phyloP scores from a whole-genome alignment of 2,329 filamentous ascomycete species.

The Didymella segeticola region DNA sequence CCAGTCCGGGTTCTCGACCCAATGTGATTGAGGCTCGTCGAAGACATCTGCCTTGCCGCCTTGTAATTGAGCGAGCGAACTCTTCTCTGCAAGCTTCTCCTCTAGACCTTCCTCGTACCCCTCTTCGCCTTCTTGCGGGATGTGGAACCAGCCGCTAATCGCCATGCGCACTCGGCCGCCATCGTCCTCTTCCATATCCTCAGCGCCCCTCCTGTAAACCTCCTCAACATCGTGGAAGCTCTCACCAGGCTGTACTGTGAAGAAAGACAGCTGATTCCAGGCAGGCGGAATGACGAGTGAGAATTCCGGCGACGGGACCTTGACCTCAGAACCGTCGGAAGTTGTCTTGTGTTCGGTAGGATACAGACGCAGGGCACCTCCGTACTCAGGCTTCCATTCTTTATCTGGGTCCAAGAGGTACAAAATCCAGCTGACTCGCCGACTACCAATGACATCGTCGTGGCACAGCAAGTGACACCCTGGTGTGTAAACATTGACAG shows the following conservation, averaged over 20 bases:
- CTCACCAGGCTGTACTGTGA: constrained; percentile 96
- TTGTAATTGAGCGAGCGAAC: constrained; percentile 90
- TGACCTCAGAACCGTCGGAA: constrained; percentile 75
- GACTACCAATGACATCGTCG: constrained; percentile 97
- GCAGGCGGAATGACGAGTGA: constrained; percentile 87
- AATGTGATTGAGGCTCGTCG: constrained; percentile 74
- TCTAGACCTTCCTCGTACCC: constrained; percentile 89
- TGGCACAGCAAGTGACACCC: constrained; percentile 96
- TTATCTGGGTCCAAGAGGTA: constrained; percentile 93
- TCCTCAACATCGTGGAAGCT: constrained; percentile 99
- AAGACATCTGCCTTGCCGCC: constrained; percentile 84
- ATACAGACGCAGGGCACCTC: constrained; percentile 87
- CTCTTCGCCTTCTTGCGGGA: constrained; percentile 91
- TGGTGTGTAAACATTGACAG: constrained; percentile 97
- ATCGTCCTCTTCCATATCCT: constrained; percentile 69
- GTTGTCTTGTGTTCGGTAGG: constrained; percentile 71
- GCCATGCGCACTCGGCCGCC: constrained; percentile 90
- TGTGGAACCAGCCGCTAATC: constrained; percentile 98
- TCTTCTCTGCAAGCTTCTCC: constrained; percentile 86
- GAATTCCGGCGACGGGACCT: constrained; percentile 79
- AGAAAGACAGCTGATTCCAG: constrained; percentile 98
- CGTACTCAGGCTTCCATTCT: constrained; percentile 91
- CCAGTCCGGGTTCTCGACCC: constrained; percentile 53
- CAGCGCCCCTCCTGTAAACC: constrained; percentile 74
- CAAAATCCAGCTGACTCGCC: constrained; percentile 94